Percentiles rank a stretch among this genome's conserved stretches.
Evolutionary conservation across 495 filamentous ascomycete genomes (phyloP).

Genomic region (Xylaria longipes): DNA sequence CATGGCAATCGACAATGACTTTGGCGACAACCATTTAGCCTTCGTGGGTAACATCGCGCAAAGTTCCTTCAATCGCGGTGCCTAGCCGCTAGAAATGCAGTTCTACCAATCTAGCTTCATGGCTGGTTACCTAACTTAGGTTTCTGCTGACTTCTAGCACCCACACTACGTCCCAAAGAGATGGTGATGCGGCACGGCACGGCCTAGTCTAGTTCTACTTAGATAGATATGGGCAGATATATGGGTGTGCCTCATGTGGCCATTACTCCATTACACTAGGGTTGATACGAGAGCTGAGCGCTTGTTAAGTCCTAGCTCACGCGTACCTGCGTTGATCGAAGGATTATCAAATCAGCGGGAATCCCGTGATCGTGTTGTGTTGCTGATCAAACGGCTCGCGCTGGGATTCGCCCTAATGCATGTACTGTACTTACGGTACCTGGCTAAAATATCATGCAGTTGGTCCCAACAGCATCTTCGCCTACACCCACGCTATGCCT

Average conservation of each 20-base stretch:
- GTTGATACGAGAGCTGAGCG: conserved; percentile 3
- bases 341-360: conserved; percentile 2
- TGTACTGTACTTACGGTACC: conserved; percentile 24
- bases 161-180: conserved; percentile 2
- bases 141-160: background rate
- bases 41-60: background rate
- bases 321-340: conserved; percentile 26
- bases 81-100: conserved; percentile 10
- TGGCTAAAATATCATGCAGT: conserved; percentile 13
- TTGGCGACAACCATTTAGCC: background rate
- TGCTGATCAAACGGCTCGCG: conserved; percentile 18
- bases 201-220: background rate
- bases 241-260: background rate
- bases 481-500: background rate
- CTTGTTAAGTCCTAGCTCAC: background rate
- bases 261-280: conserved; percentile 7
- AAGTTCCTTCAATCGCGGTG: background rate
- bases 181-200: conserved; percentile 21
- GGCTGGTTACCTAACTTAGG: background rate
- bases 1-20: background rate
- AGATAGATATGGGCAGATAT: background rate
- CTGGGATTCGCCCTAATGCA: conserved; percentile 1
- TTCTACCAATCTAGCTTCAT: conserved; percentile 7
- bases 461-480: conserved; percentile 11
- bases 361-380: conserved; percentile 25